phyloP scores from a whole-genome alignment of 192 early-diverging fungal genomes.

The Chytriomyces sp. region DNA sequence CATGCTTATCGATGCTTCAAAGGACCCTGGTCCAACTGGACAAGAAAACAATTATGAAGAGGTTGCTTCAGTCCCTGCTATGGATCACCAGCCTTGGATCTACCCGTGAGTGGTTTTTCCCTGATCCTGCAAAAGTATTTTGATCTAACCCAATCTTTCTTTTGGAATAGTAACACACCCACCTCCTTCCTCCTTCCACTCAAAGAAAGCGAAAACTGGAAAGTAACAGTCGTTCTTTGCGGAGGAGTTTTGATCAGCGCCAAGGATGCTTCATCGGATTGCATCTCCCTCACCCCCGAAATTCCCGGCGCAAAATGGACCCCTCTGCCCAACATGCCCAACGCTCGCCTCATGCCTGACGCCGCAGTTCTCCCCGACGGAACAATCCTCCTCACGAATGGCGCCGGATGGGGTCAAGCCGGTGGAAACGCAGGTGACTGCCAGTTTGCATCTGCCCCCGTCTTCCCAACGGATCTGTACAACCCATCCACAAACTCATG shows the following conservation, averaged over 20 bases:
- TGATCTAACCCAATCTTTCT: too few species aligned
- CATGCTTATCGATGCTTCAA: conserved; percentile 29
- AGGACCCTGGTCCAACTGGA: conserved; percentile 3
- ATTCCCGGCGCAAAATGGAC: conserved; percentile 34
- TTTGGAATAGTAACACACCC: conserved; percentile 28
- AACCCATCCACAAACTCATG: conserved; percentile 22
- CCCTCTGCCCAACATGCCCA: conserved; percentile 19
- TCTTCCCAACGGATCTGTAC: conserved; percentile 39
- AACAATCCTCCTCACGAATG: conserved; percentile 44
- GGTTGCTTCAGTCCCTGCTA: conserved; percentile 13
- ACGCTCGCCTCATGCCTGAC: conserved; percentile 42
- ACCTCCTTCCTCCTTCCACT: conserved; percentile 39
- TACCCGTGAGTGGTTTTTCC: conserved; percentile 15
- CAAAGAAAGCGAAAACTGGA: conserved; percentile 34
- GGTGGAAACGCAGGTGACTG: conserved; percentile 46
- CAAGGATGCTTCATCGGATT: conserved; percentile 22
- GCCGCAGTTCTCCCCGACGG: conserved; percentile 46
- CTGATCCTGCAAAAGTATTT: too few species aligned
- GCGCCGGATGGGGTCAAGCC: conserved; percentile 40
- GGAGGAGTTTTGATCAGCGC: conserved; percentile 34
- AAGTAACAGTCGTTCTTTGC: conserved; percentile 34
- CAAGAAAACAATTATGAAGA: background rate
- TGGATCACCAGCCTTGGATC: conserved; percentile 37
- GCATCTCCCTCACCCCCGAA: conserved; percentile 33
- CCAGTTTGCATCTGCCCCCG: conserved; percentile 39